Conservation (phyloP, 805 yeast genomes). For the Candida multigemmis region DNA sequence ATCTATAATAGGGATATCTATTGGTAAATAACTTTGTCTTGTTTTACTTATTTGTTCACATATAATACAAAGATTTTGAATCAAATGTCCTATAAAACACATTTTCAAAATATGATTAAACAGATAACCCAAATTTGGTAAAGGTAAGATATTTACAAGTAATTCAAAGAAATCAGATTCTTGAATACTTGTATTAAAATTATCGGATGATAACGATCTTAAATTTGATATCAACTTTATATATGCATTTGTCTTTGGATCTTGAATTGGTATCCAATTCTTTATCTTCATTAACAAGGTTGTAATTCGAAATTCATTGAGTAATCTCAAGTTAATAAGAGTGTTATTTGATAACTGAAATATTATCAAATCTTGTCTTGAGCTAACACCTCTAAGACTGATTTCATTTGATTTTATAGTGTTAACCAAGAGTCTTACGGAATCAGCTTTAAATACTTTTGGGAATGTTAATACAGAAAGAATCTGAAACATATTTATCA, state of each 20-base stretch:
- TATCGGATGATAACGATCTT: conserved; percentile 19
- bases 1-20: conserved; percentile 28
- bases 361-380: conserved; percentile 35
- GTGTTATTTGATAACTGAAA: conserved; percentile 56
- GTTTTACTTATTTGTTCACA: conserved; percentile 16
- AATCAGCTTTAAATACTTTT: conserved; percentile 23
- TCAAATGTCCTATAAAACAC: conserved; percentile 44
- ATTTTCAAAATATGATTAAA: conserved; percentile 39
- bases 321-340: conserved; percentile 47
- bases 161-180: conserved; percentile 44
- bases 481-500: conserved; percentile 26
- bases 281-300: conserved; percentile 23
- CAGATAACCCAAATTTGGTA: conserved; percentile 32
- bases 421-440: conserved; percentile 34
- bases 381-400: conserved; percentile 44
- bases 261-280: conserved; percentile 23
- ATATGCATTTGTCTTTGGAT: conserved; percentile 18
- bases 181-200: conserved; percentile 23
- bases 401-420: conserved; percentile 62
- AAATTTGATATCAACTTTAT: conserved; percentile 25
- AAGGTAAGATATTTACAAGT: conserved; percentile 41
- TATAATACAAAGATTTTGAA: conserved; percentile 31
- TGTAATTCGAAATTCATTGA: conserved; percentile 28
- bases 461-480: conserved; percentile 30
- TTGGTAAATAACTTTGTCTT: conserved; percentile 13